Percentiles rank a stretch among this genome's conserved stretches.
phyloP scores from a whole-genome alignment of 2,329 filamentous ascomycete genomes.

The Pseudogymnoascus sp. region DNA sequence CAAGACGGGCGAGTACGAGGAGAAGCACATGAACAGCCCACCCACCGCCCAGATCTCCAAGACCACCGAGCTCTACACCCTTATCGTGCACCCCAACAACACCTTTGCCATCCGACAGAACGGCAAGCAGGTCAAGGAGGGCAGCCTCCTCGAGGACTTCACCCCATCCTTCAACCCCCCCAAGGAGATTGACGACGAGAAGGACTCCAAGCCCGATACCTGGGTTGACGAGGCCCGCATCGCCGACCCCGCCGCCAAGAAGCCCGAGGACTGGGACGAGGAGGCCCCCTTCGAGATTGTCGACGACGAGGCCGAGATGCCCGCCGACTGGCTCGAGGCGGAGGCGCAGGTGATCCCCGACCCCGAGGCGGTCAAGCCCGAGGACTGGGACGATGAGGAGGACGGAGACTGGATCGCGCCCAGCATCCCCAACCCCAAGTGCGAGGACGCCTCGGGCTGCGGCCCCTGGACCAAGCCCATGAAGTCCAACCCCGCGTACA shows the following conservation, averaged over 20 bases:
- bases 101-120: slow-evolving; percentile 89
- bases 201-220: slow-evolving; percentile 88
- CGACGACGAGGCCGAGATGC: slow-evolving; percentile 83
- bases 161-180: slow-evolving; percentile 84
- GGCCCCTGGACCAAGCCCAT: slow-evolving; percentile 86
- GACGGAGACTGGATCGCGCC: slow-evolving; percentile 95
- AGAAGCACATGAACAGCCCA: slow-evolving; percentile 89
- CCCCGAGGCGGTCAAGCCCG: slow-evolving; percentile 92
- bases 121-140: slow-evolving; percentile 78
- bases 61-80: slow-evolving; percentile 88
- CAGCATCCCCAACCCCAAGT: slow-evolving; percentile 91
- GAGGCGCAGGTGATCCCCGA: slow-evolving; percentile 79
- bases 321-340: slow-evolving; percentile 91
- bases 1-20: slow-evolving; percentile 98
- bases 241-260: slow-evolving; percentile 81
- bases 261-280: slow-evolving; percentile 99
- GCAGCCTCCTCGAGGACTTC: slow-evolving; percentile 91
- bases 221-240: slow-evolving; percentile 96
- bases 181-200: slow-evolving; percentile 88
- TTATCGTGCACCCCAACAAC: slow-evolving; percentile 95
- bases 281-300: slow-evolving; percentile 94
- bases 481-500: slow-evolving; percentile 93
- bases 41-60: slow-evolving; percentile 84
- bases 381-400: slow-evolving; percentile 99
- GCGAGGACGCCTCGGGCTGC: slow-evolving; percentile 84